Base-by-base conservation (phyloP, 768 basidiomycete species). In the Termitomyces sp. region DNA sequence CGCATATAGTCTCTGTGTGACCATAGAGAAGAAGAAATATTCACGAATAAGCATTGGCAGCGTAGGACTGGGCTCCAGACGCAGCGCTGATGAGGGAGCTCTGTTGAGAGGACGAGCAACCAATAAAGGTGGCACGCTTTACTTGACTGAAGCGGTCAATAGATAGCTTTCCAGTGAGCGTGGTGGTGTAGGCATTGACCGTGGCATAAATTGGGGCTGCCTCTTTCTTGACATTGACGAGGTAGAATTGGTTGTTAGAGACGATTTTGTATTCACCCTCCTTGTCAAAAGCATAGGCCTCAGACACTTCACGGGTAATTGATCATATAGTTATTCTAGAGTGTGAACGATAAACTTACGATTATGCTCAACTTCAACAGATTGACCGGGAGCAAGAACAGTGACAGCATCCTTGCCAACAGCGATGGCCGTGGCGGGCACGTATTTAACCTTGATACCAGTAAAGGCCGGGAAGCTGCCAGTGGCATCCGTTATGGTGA, bases 381-480 rank as follows among this genome's bases (percentile, higher is more conserved):
- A 23, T 23, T 23, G 23, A 23, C 23, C 23, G 23, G 23, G 23
- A 23, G 23, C 70, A 44, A 82, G 71, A 23, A 71, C 65, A 40
- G 75, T 79, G 67, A 75, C 73, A 35, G 66, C 69, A 28, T 68
- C 66, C 57, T 64, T 64, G 13, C 66, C 69, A 16, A 52, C 49
- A 28, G 68, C 66, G 50, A 71, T 72, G 35, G 74, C 75, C 16
- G 64, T 65, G n/a, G 64, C 36, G 5, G 73, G 78, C 23, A 71
- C 67, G 55, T 79, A 81, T 62, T 80, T 81, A 33, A 71, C 75
- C 65, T 75, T 77, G 64, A 75, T 68, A 58, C 80, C 80, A 28
- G 62, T 72, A 70, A 82, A 82, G 38, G 66, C 47, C 10, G 80
- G 77, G n/a, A 58, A 51, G 48, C 65, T 64, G 33, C 77, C 79